Evolutionary conservation across 768 basidiomycete genomes (phyloP).

Genomic region (Tylopilus subfusipes): DNA sequence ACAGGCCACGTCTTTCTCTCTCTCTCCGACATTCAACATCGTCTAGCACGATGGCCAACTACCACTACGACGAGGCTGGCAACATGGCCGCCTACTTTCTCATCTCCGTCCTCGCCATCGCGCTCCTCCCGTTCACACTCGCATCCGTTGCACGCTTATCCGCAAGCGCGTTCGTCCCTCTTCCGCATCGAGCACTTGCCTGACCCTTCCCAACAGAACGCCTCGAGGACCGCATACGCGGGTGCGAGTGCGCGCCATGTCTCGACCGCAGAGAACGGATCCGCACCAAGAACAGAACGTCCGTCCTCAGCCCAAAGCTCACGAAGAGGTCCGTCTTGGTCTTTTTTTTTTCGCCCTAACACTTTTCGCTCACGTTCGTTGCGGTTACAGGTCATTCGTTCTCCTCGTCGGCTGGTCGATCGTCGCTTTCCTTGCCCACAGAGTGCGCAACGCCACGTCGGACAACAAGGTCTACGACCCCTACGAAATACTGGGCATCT

Average conservation of each 20-base stretch:
- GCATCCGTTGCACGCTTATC: slow-evolving; percentile 38
- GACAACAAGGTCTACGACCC: slow-evolving; percentile 85
- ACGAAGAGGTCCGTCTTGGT: slow-evolving; percentile 44
- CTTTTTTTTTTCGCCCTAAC: neutral
- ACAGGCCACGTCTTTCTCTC: slow-evolving; percentile 13
- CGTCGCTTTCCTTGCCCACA: slow-evolving; percentile 66
- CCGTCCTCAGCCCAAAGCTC: slow-evolving; percentile 46
- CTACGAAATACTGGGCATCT: slow-evolving; percentile 87
- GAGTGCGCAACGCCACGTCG: slow-evolving; percentile 49
- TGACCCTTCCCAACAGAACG: slow-evolving; percentile 28
- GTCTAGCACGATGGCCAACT: slow-evolving; percentile 65
- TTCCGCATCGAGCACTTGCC: neutral
- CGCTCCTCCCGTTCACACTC: slow-evolving; percentile 77
- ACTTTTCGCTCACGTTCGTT: neutral
- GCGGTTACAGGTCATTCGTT: slow-evolving; percentile 37
- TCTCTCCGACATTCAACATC: neutral
- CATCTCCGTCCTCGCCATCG: slow-evolving; percentile 81
- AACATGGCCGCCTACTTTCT: slow-evolving; percentile 89
- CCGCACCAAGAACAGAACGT: slow-evolving; percentile 41
- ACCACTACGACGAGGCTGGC: slow-evolving; percentile 83
- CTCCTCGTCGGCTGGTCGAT: slow-evolving; percentile 70
- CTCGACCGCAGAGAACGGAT: slow-evolving; percentile 48
- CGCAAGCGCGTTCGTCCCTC: slow-evolving; percentile 35
- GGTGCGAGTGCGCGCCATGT: slow-evolving; percentile 65
- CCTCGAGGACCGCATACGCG: slow-evolving; percentile 30